phyloP scores from a whole-genome alignment of 345 rosid species.

The Eucalyptus urophylla region DNA sequence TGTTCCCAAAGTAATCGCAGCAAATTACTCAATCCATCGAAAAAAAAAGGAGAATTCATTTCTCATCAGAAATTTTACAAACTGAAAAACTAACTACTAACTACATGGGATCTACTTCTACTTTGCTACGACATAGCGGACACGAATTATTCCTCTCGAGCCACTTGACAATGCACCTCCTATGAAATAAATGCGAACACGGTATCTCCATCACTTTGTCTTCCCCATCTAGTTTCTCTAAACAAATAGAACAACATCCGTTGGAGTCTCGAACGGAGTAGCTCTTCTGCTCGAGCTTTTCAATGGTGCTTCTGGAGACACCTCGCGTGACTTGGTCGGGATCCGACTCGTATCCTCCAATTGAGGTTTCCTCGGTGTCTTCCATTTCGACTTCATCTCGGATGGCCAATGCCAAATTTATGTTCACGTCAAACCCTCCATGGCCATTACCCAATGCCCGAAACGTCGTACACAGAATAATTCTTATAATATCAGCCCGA shows the following conservation, averaged over 20 bases:
- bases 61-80: neutral
- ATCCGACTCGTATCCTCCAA: neutral
- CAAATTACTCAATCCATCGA: neutral
- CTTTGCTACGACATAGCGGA: neutral
- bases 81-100: neutral
- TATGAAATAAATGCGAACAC: neutral
- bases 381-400: neutral
- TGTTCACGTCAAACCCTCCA: neutral
- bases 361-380: neutral
- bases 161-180: neutral
- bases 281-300: neutral
- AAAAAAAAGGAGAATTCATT: neutral
- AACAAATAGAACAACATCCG: neutral
- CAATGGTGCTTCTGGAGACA: neutral
- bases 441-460: neutral
- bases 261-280: accelerated
- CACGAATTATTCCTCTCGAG: neutral
- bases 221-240: neutral
- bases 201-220: neutral
- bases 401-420: neutral
- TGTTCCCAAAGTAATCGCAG: neutral
- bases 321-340: neutral
- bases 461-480: neutral
- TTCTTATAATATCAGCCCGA: neutral
- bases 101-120: neutral